A percentile compares a stretch with the other conserved stretches of the same genome.
Evolutionary conservation across 1,139 yeast species (phyloP).

Genomic region (Ogataea hybrid): DNA sequence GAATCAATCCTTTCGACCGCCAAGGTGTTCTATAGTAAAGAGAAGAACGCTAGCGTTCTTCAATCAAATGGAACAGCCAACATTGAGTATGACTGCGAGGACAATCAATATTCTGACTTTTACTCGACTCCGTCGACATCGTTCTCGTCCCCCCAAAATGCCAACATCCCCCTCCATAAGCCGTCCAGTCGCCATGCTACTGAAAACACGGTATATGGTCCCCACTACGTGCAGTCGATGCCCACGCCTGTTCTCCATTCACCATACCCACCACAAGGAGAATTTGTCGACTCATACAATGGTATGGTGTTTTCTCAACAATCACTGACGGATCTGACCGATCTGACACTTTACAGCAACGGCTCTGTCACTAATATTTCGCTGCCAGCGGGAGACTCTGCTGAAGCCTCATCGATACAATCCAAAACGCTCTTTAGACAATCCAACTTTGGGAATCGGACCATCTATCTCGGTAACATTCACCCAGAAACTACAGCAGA

Average conservation of each 20-base stretch:
- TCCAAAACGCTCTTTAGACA: background rate
- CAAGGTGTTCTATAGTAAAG: constrained; percentile 83
- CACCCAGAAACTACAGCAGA: constrained; percentile 85
- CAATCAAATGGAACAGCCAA: constrained; percentile 3
- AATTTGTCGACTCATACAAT: constrained; percentile 13
- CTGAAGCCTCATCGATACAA: background rate
- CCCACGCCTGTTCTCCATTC: constrained; percentile 5
- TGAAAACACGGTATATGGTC: constrained; percentile 1
- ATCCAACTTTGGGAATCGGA: constrained; percentile 79
- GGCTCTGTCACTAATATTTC: constrained; percentile 5
- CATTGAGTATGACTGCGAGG: constrained; percentile 12
- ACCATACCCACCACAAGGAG: constrained; percentile 8
- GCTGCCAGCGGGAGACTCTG: background rate
- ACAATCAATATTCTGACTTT: constrained; percentile 14
- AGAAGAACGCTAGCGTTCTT: constrained; percentile 33
- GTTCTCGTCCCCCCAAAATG: constrained; percentile 24
- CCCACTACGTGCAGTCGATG: background rate
- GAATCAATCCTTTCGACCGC: constrained; percentile 56
- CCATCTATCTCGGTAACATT: constrained; percentile 85
- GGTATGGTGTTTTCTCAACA: constrained; percentile 12
- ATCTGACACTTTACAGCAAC: constrained; percentile 6
- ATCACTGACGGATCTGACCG: constrained; percentile 8
- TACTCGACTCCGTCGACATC: constrained; percentile 28
- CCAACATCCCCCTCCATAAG: constrained; percentile 11
- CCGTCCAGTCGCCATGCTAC: constrained; percentile 7